These are phyloP conservation scores for Mrakia hoshinonis DNA, from an alignment of 768 basidiomycete species.

Conservation along the genomic window DNA sequence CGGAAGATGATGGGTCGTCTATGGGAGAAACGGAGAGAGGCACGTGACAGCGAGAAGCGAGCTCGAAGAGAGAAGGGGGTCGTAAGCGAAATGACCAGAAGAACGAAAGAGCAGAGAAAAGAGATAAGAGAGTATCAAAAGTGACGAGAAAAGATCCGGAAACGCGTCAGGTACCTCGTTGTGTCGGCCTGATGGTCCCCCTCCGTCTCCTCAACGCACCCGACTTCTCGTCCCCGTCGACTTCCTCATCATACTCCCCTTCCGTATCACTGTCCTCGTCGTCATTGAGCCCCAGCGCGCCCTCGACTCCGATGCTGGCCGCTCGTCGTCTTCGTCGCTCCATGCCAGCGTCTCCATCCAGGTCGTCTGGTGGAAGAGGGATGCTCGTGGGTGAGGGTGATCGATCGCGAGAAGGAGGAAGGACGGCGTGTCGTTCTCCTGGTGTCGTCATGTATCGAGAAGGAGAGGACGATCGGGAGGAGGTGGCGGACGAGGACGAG, in stretches of 20 bases:
- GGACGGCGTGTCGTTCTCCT: constrained; percentile 1
- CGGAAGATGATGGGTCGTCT: too few relatives aligned
- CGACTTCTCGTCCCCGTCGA: neutral
- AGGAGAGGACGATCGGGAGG: neutral
- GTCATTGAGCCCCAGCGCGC: neutral
- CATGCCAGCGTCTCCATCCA: neutral
- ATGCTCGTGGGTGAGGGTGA: neutral
- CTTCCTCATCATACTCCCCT: neutral
- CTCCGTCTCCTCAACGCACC: neutral
- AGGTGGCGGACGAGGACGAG: neutral
- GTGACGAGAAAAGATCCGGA: too few relatives aligned
- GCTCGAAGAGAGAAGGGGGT: too few relatives aligned
- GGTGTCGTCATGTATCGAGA: constrained; percentile 4
- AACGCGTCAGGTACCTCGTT: too few relatives aligned
- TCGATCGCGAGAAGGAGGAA: neutral
- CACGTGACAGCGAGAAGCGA: too few relatives aligned
- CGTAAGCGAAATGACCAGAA: too few relatives aligned
- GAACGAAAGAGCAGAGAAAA: too few relatives aligned
- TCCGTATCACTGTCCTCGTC: neutral
- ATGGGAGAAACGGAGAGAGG: too few relatives aligned
- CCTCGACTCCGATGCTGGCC: neutral
- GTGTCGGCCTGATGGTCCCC: neutral
- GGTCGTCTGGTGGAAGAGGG: neutral
- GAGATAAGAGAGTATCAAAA: too few relatives aligned
- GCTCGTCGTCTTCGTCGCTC: neutral